Percentiles rank a stretch among this genome's conserved stretches.
These are phyloP conservation scores for Emmonsiellopsis sp. DNA, from an alignment of 2,329 filamentous ascomycete species.

Conservation along the genomic window DNA sequence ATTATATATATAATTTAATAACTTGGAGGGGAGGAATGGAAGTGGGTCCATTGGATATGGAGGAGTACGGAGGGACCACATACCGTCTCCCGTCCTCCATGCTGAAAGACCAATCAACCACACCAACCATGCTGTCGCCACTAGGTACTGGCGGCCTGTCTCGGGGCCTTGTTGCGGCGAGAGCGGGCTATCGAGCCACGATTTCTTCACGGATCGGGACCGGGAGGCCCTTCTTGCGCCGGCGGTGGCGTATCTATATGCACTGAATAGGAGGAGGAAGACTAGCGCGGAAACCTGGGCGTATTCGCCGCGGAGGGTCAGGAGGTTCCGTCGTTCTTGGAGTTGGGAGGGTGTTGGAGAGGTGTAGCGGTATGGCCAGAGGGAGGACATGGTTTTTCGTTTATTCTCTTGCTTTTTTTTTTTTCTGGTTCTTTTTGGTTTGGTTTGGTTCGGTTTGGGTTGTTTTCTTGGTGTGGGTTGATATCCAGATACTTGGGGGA, in stretches of 20 bases:
- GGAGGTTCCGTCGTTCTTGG: slow-evolving; percentile 40
- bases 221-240: slow-evolving; percentile 1
- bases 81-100: slow-evolving; percentile 47
- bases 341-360: slow-evolving; percentile 42
- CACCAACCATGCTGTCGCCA: slow-evolving; percentile 39
- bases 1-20: background rate
- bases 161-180: slow-evolving; percentile 33
- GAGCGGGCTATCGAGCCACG: slow-evolving; percentile 40
- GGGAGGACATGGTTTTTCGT: no score
- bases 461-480: no score
- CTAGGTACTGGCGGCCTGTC: slow-evolving; percentile 43
- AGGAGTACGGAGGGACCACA: slow-evolving; percentile 13
- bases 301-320: slow-evolving; percentile 48
- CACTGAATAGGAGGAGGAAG: slow-evolving; percentile 33
- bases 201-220: slow-evolving; percentile 5
- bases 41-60: background rate
- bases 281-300: slow-evolving; percentile 47
- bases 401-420: no score
- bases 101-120: slow-evolving; percentile 46
- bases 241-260: slow-evolving; percentile 16
- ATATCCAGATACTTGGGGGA: no score
- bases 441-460: no score
- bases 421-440: no score
- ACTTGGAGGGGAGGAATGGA: background rate
- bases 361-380: slow-evolving; percentile 45